phyloP scores from a whole-genome alignment of 106 monocot species.

The Dioscorea alata region DNA sequence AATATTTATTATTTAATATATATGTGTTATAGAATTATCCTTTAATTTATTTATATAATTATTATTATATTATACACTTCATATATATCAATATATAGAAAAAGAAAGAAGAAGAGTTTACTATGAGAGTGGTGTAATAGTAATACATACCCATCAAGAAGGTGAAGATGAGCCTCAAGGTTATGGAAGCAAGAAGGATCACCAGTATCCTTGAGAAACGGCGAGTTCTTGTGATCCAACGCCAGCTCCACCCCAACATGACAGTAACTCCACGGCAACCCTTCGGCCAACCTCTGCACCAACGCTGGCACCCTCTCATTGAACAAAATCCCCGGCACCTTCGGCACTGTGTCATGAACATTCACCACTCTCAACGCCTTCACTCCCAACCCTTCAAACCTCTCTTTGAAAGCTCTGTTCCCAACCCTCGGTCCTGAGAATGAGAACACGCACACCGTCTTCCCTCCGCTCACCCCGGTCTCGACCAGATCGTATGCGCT shows the following conservation, averaged over 20 bases:
- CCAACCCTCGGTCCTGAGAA: conserved; percentile 86
- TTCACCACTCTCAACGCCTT: conserved; percentile 74
- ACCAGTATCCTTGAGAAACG: conserved; percentile 68
- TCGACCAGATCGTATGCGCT: conserved; percentile 83
- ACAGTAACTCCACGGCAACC: conserved; percentile 63
- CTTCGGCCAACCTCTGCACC: conserved; percentile 11
- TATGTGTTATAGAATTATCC: too few relatives aligned
- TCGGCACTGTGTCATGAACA: conserved; percentile 80
- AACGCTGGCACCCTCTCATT: conserved; percentile 44
- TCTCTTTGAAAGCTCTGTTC: conserved; percentile 56
- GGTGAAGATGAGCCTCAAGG: conserved; percentile 75
- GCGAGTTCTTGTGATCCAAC: conserved; percentile 63
- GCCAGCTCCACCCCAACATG: conserved; percentile 84
- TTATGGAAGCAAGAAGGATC: conserved; percentile 71
- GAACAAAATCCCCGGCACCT: conserved; percentile 64
- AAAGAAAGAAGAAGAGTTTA: too few relatives aligned
- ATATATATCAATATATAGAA: too few relatives aligned
- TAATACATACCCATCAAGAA: conserved; percentile 66
- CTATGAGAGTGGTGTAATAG: too few relatives aligned
- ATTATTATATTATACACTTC: too few relatives aligned
- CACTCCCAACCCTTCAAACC: conserved; percentile 49
- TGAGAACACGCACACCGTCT: conserved; percentile 43
- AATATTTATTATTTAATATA: too few relatives aligned
- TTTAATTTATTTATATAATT: too few relatives aligned
- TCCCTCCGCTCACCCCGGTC: conserved; percentile 15